Base-by-base conservation (phyloP, 2,329 filamentous ascomycete species). In the Torrubiellomyces zombiae region DNA sequence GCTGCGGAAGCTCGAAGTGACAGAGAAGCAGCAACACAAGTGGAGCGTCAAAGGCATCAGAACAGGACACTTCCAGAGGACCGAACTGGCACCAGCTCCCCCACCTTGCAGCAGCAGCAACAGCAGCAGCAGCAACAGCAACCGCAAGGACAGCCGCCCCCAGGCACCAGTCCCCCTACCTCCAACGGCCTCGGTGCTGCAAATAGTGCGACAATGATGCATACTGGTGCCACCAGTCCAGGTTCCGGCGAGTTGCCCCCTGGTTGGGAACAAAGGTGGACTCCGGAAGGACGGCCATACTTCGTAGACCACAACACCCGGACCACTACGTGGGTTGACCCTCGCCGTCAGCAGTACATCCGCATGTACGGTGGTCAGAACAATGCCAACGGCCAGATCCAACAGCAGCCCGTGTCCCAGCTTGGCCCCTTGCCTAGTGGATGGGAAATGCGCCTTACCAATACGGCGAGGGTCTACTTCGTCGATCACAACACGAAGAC, bases 401-500 rank as follows among this genome's bases (percentile, higher is more conserved):
- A 95, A 51, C 86, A 94, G 47, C 89, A 98, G 53, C 86, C 89
- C 1, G 89, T 98, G 3, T 95, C 89, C 3, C 89, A 98, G 49
- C 67, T 98, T 22, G 89, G 89, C 4, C 89, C 89, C 14, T 55
- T 98, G 23, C 89, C 89, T 3, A 95, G 89, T 43, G 89, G 89
- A 3, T 98, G 89, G 89, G 89, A 98, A 62, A 98, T 98, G 89
- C 81, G 89, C 32, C 72, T 98, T 25, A 98, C 89, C 26, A 95
- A 98, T 52, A 98, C 89, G 9, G 89, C 89, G 15, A 70, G 89
- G 31, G 89, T 98, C 10, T 98, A 98, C 56, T 98, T 98, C 51
- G 89, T 98, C 21, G 89, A 98, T 44, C 89, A 98, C 58, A 98
- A 98, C 56, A 98, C 89, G 21, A 98, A 98, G 63, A 98, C 89